A percentile compares a stretch with the other conserved stretches of the same genome.
Conservation (phyloP, 108 stramenopile species). For the Fragilaria crotonensis region DNA sequence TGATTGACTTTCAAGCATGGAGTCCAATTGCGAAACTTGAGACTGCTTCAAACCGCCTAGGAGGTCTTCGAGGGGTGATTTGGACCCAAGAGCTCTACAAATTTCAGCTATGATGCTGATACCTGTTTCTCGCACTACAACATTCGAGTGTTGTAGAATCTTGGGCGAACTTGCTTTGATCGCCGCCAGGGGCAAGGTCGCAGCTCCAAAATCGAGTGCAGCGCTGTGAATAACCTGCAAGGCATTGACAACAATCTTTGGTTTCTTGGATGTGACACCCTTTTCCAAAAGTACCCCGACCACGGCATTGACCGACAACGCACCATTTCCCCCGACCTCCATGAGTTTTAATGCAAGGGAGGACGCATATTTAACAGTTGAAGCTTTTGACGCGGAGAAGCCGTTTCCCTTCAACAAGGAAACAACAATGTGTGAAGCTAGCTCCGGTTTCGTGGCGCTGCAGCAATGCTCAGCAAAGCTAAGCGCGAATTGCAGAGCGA, state of each 20-base stretch:
- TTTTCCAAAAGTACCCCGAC: constrained; percentile 44
- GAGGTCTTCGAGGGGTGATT: constrained; percentile 43
- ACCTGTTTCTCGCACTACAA: constrained; percentile 64
- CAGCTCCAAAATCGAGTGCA: constrained; percentile 57
- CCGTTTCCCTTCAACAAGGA: constrained; percentile 58
- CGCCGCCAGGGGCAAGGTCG: constrained; percentile 42
- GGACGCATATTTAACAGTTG: constrained; percentile 36
- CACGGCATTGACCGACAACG: constrained; percentile 42
- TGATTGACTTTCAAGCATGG: constrained; percentile 40
- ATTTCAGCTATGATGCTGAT: constrained; percentile 72
- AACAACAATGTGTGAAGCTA: constrained; percentile 33
- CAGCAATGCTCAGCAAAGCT: constrained; percentile 50
- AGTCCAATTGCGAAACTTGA: constrained; percentile 66
- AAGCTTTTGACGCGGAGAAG: constrained; percentile 64
- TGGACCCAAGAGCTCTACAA: constrained; percentile 74
- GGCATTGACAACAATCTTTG: constrained; percentile 62
- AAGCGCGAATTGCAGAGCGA: constrained; percentile 46
- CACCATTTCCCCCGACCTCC: constrained; percentile 54
- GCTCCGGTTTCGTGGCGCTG: constrained; percentile 34
- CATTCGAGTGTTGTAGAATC: constrained; percentile 61
- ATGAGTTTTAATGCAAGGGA: constrained; percentile 64
- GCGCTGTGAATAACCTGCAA: constrained; percentile 48
- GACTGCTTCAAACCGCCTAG: constrained; percentile 68
- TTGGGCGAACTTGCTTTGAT: constrained; percentile 44
- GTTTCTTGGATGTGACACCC: constrained; percentile 71